Percentiles rank a stretch among this genome's conserved stretches.
phyloP scores from a whole-genome alignment of 192 early-diverging fungal species.

The Umbelopsis isabellina region DNA sequence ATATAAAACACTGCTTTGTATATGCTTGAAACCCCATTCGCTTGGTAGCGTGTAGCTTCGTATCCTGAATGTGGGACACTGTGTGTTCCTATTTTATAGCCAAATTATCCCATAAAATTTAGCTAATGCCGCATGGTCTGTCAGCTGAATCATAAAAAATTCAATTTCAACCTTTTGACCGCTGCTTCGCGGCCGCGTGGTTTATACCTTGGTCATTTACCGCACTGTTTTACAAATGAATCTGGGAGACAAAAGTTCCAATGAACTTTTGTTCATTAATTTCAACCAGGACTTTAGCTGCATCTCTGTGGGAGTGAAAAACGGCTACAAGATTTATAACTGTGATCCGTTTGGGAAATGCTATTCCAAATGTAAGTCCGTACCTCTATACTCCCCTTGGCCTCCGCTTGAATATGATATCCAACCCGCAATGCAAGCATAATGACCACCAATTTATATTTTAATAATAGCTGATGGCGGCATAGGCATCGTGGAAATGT shows the following conservation, averaged over 20 bases:
- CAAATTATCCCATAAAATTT: too few relatives aligned
- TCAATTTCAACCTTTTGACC: slow-evolving; percentile 12
- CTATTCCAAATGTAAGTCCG: slow-evolving; percentile 74
- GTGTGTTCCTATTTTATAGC: too few relatives aligned
- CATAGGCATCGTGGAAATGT: slow-evolving; percentile 95
- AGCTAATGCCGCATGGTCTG: neutral
- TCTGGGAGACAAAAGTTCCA: slow-evolving; percentile 58
- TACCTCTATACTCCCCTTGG: neutral
- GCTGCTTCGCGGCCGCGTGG: slow-evolving; percentile 2
- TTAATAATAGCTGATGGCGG: slow-evolving; percentile 71
- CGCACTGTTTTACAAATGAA: slow-evolving; percentile 55
- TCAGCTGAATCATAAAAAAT: slow-evolving; percentile 18
- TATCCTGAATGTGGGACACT: too few relatives aligned
- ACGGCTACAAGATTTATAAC: slow-evolving; percentile 96
- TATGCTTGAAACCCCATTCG: too few relatives aligned
- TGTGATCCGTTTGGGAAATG: slow-evolving; percentile 97
- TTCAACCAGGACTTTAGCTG: slow-evolving; percentile 91
- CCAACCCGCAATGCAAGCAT: neutral
- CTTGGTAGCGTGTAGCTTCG: too few relatives aligned
- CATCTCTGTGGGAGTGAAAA: slow-evolving; percentile 82
- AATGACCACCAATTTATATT: neutral
- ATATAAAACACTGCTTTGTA: too few relatives aligned
- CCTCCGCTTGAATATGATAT: slow-evolving; percentile 9
- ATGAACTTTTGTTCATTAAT: slow-evolving; percentile 79
- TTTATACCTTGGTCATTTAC: neutral